Evolutionary conservation across 139 green algal genomes (phyloP), one percentile per base, ranked within the genome.

Genomic region (Ostreobium quekettii): DNA sequence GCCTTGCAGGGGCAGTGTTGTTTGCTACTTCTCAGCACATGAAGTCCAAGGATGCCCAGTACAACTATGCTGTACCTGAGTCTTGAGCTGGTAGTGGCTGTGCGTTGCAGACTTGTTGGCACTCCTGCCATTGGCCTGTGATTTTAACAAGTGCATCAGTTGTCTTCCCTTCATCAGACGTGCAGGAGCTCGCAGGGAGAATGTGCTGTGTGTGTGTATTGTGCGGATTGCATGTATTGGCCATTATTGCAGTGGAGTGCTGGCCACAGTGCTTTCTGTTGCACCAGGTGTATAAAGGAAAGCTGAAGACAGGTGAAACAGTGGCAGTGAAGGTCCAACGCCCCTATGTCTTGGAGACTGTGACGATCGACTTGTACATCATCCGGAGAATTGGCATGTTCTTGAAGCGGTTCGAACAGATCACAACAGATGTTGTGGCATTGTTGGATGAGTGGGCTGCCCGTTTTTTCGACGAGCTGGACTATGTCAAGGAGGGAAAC

Each of bases 291-390:
- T 95, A 93, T 77, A 85, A 87, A 65, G 88, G 83, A n/a, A 47
- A 68, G 57, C 72, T 91, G 38, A 83, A 85, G 38, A 91, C 71
- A 1, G 89, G 89, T 1, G 87, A 95, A 70, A 56, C 73, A n/a
- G 92, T 98, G 47, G 92, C 92, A 7, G 93, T 97, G 3, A 97
- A 98, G 74, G 93, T 98, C 73, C 93, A 98, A 81, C 77, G 93
- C 28, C 92, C 91, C 0, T 85, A 80, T 38, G 91, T 97, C 64
- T 57, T 96, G 53, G 90, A 97, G 79, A 98, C 92, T 0, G 91
- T 97, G 29, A 95, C 91, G 1, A 85, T 97, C 42, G 92, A 98
- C 79, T 80, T 98, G 6, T 97, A 86, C 79, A 92, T 99, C 70
- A 87, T 95, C 67, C 79, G 89, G 47, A 74, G 64, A 38, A 53